Percentiles rank a stretch among this genome's conserved stretches.
Evolutionary conservation across 2,329 filamentous ascomycete genomes (phyloP).

Genomic region (Ascocoryne sarcoides): DNA sequence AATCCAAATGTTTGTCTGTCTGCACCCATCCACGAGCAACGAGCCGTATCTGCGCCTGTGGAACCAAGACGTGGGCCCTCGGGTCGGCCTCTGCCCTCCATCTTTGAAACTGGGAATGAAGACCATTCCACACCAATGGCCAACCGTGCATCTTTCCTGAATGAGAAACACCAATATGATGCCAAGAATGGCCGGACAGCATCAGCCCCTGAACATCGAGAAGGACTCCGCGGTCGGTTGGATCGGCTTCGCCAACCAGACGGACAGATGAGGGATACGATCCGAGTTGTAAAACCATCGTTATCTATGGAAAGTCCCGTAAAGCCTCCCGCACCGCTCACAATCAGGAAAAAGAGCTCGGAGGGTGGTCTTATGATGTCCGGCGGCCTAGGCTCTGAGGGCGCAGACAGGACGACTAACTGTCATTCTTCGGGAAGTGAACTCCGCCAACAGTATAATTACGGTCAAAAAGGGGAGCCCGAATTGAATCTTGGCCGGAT

Average conservation of each 20-base stretch:
- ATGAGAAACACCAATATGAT: conserved; percentile 10
- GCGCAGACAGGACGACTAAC: not conserved
- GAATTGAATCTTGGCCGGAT: conserved; percentile 9
- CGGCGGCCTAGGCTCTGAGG: conserved; percentile 5
- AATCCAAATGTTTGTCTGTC: conserved; percentile 34
- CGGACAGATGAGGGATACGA: conserved; percentile 18
- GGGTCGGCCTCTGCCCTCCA: conserved; percentile 20
- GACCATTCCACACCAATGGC: conserved; percentile 12
- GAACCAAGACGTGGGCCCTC: conserved; percentile 9
- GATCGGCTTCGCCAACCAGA: conserved; percentile 9
- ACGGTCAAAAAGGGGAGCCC: conserved; percentile 4
- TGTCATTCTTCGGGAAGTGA: conserved; percentile 9
- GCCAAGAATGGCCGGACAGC: conserved; percentile 19
- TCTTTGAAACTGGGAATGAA: conserved; percentile 20
- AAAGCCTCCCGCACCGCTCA: conserved; percentile 25
- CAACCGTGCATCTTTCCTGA: conserved; percentile 7
- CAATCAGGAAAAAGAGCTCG: conserved; percentile 26
- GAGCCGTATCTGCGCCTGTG: conserved; percentile 39
- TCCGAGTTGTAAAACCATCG: conserved; percentile 23
- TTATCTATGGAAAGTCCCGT: conserved; percentile 21
- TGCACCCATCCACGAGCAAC: conserved; percentile 25
- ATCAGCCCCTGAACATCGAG: conserved; percentile 26
- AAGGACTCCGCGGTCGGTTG: conserved; percentile 1
- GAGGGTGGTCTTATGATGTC: conserved; percentile 11
- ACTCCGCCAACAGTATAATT: conserved; percentile 19